phyloP scores from a whole-genome alignment of 2,329 filamentous ascomycete species.

The Amphichorda felina region DNA sequence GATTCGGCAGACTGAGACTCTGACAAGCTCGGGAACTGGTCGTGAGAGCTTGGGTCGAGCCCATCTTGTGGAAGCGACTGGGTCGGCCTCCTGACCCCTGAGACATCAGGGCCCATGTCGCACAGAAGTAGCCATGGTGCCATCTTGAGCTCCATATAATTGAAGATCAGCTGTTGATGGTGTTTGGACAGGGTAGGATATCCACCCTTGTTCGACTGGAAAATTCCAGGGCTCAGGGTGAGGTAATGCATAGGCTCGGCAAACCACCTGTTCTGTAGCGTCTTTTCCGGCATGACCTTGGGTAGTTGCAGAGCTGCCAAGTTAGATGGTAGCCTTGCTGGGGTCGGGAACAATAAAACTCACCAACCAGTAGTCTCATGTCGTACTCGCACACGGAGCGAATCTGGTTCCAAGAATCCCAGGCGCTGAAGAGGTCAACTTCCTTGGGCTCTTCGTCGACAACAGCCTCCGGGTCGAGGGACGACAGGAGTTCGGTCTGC shows the following conservation, averaged over 20 bases:
- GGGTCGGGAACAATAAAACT: too few relatives aligned
- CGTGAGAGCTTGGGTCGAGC: constrained; percentile 20
- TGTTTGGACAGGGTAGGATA: constrained; percentile 48
- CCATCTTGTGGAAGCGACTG: constrained; percentile 13
- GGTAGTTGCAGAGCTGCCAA: constrained; percentile 43
- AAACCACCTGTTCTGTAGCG: constrained; percentile 57
- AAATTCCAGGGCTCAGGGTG: constrained; percentile 38
- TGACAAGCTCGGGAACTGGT: constrained; percentile 57
- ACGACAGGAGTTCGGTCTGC: constrained; percentile 38
- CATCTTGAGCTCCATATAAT: constrained; percentile 53
- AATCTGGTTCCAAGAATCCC: constrained; percentile 92
- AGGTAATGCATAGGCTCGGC: constrained; percentile 55
- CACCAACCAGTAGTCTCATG: constrained; percentile 72
- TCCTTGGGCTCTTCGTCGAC: constrained; percentile 26
- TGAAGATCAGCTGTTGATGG: constrained; percentile 49
- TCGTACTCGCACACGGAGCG: constrained; percentile 79
- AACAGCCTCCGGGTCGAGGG: constrained; percentile 18
- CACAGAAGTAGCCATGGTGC: constrained; percentile 52
- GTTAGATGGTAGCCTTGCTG: too few relatives aligned
- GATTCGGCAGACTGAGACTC: constrained; percentile 39
- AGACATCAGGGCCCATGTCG: constrained; percentile 41
- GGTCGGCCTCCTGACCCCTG: constrained; percentile 13
- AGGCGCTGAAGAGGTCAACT: constrained; percentile 64
- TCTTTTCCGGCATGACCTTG: constrained; percentile 43
- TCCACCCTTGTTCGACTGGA: constrained; percentile 48